phyloP scores from a whole-genome alignment of 208 protist genomes.

The Leishmania major region DNA sequence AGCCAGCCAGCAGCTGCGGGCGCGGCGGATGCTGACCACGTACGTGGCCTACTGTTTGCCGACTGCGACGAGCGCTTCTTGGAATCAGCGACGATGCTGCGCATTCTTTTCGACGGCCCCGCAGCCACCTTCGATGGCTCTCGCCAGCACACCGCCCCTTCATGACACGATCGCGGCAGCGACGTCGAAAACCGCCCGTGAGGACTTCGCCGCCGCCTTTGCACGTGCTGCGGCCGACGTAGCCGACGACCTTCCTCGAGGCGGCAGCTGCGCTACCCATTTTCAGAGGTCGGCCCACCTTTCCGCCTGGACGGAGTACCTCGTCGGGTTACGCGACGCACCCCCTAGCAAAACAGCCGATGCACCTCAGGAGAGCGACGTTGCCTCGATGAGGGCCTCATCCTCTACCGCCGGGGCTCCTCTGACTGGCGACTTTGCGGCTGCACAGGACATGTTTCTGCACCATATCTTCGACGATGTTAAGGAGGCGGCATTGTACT shows the following conservation, averaged over 20 bases:
- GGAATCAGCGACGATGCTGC: background rate
- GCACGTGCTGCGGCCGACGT: background rate
- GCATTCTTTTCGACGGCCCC: background rate
- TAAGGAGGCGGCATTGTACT: constrained; percentile 19
- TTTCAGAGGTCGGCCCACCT: background rate
- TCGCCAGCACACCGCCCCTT: background rate
- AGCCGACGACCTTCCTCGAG: background rate
- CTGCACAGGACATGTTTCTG: background rate
- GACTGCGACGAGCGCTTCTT: background rate
- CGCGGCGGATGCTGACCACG: background rate
- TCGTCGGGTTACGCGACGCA: constrained; percentile 16
- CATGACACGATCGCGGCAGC: background rate
- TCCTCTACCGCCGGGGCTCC: background rate
- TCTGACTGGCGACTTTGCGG: background rate
- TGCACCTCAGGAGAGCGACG: background rate
- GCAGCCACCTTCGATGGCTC: background rate
- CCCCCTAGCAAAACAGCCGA: background rate
- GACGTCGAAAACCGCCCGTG: background rate
- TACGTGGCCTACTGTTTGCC: background rate
- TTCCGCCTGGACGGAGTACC: constrained; percentile 27
- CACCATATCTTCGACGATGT: constrained; percentile 30
- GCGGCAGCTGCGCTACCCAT: background rate
- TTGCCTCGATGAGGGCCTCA: background rate
- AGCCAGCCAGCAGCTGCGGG: background rate
- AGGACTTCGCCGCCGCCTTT: background rate